Evolutionary conservation across 2,329 filamentous ascomycete species (phyloP), one percentile per base, ranked within the genome.

Genomic region (Cercospora beticola): DNA sequence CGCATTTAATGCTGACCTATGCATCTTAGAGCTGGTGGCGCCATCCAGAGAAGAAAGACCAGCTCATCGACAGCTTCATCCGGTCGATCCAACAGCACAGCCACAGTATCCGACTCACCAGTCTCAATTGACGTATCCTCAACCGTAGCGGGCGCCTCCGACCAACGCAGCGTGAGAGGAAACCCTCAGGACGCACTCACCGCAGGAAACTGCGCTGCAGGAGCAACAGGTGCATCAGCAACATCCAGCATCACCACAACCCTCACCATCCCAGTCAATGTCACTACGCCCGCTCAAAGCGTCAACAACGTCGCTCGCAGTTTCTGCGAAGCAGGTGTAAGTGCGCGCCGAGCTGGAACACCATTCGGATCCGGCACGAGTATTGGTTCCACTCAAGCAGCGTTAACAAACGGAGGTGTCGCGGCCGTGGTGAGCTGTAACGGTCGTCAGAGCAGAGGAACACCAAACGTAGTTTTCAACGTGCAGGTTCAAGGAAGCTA

Each of bases 291-390:
- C 10, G 57, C 36, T n/a, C 54, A 62, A 8, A 70, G 65, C 43
- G 59, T 64, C 46, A 61, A 43, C 6, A 64, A 63, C 28, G 23
- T 43, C n/a, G 65, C 61, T 5, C 33, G 36, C 23, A 64, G 54
- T 23, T 70, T 67, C 46, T 70, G 68, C 28, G 68, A 70, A 62
- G 65, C 65, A 21, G 68, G 68, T 7, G 61, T 69, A 3, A 67
- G 67, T 58, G 67, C 64, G 2, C 56, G 43, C 16, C 58, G 30
- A 9, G 65, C 64, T 67, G 63, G 68, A 12, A 56, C 33, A 21
- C 30, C 61, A 30, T 21, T 36, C 4, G 64, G 54, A 9, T 58
- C 21, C n/a, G 64, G 64, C 16, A 67, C 65, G 16, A 70, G 68
- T 28, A 33, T 65, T 0, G 54, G 65, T 10, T 52, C 43, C 0